Evolutionary conservation across 306 rosid genomes (phyloP), one percentile per base, ranked within the genome.

Genomic region (Quillaja saponaria): DNA sequence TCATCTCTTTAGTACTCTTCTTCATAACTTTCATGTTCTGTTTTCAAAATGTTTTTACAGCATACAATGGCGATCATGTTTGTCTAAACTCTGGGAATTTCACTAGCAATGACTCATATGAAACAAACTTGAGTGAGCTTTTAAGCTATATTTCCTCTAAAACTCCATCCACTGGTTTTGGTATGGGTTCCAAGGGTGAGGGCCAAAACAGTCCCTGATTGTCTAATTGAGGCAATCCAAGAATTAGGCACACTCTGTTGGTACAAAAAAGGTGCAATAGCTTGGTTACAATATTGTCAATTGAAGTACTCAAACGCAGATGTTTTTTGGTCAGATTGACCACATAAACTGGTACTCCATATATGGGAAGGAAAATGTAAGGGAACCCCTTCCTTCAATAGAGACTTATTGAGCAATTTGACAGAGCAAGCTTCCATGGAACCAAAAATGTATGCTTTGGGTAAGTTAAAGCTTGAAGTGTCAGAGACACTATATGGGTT

Each of bases 381-480:
- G 53, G 15, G 58, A 77, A 11, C 66, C 59, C 35, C 25, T 18
- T 13, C 13, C 37, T 71, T 54, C 10, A 47, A 48, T 33, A 4
- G 47, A 13, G 33, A 7, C 61, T 66, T 76, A 70, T 4, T 76
- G 15, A 21, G 12, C 6, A 40, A 66, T 6, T 52, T 73, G 1
- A 10, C 57, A 38, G 11, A 37, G 7, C 77, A 73, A 9, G 53
- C 76, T 56, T 51, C 80, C 1, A 18, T n/a, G 54, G 57, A 66
- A 54, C 60, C 69, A 1, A 76, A 55, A 49, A 55, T 71, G 6
- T 55, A 62, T 25, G 31, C 31, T 1, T 1, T 25, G 4, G 31
- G 31, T 25, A 25, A n/a, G 3, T 14, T 13, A 58, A 74, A 46
- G 11, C 35, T 49, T 64, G 15, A 8, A 15, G 11, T 34, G 19